These are phyloP conservation scores for Mesembryanthemum crystallinum DNA, from an alignment of 148 eudicot species.

Conservation along the genomic window DNA sequence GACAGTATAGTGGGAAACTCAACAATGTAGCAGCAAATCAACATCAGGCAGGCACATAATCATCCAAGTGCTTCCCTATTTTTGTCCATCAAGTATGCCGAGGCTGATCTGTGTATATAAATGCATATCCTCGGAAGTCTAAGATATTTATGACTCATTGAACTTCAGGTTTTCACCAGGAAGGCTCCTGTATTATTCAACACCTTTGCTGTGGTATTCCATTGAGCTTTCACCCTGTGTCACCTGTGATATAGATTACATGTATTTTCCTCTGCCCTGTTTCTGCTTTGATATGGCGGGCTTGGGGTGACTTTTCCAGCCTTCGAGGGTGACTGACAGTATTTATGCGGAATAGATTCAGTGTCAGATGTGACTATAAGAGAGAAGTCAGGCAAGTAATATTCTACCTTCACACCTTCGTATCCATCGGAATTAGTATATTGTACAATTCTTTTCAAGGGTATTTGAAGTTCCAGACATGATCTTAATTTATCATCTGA, in stretches of 20 bases:
- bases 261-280: conserved; percentile 3
- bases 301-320: conserved; percentile 2
- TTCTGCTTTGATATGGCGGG: background rate
- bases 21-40: conserved; percentile 42
- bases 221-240: background rate
- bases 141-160: conserved; percentile 4
- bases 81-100: conserved; percentile 14
- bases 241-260: background rate
- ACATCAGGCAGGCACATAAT: conserved; percentile 33
- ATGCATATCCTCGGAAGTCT: conserved; percentile 9
- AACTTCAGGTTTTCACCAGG: background rate
- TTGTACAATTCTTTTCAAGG: conserved; percentile 27
- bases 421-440: conserved; percentile 10
- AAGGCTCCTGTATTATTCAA: background rate
- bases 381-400: conserved; percentile 22
- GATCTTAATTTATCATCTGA: conserved; percentile 7
- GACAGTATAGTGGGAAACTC: conserved; percentile 66
- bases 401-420: conserved; percentile 3
- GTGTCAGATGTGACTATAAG: conserved; percentile 5
- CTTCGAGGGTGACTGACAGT: conserved; percentile 6
- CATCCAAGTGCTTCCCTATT: conserved; percentile 7
- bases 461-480: conserved; percentile 11
- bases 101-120: conserved; percentile 26
- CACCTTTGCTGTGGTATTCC: background rate
- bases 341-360: background rate